phyloP scores from a whole-genome alignment of 257 asterid genomes.

The Oldenlandia corymbosa region DNA sequence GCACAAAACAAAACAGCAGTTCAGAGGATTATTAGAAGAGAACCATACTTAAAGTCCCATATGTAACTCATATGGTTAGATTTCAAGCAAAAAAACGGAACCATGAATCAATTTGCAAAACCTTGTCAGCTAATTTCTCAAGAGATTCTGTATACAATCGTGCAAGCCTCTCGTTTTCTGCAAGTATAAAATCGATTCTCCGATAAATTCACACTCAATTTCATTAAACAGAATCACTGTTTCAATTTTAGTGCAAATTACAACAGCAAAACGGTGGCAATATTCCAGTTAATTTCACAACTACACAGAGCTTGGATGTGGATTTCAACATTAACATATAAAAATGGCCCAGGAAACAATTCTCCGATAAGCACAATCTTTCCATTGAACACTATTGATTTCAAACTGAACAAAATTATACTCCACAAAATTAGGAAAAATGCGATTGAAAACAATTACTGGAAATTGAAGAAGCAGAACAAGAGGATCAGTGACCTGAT shows the following conservation, averaged over 20 bases:
- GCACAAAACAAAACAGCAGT: background rate
- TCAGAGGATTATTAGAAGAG: background rate
- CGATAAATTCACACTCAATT: background rate
- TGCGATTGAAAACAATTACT: background rate
- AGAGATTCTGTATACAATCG: constrained; percentile 22
- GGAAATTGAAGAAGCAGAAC: background rate
- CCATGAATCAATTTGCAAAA: background rate
- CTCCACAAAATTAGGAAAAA: no score
- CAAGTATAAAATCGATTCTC: background rate
- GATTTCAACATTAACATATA: background rate
- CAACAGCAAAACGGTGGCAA: background rate
- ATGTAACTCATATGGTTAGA: background rate
- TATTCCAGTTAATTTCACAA: background rate
- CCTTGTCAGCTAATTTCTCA: constrained; percentile 26
- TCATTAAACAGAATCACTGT: background rate
- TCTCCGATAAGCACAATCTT: no score
- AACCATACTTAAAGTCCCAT: background rate
- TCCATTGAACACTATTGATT: no score
- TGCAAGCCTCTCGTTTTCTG: constrained; percentile 37
- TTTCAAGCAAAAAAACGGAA: background rate
- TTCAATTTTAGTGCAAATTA: background rate
- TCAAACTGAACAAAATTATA: no score
- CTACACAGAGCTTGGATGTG: background rate
- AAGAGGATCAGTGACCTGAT: constrained; percentile 24
- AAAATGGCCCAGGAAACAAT: no score